Base-by-base conservation (phyloP, 495 filamentous ascomycete species). In the Parathielavia hyrcaniae region DNA sequence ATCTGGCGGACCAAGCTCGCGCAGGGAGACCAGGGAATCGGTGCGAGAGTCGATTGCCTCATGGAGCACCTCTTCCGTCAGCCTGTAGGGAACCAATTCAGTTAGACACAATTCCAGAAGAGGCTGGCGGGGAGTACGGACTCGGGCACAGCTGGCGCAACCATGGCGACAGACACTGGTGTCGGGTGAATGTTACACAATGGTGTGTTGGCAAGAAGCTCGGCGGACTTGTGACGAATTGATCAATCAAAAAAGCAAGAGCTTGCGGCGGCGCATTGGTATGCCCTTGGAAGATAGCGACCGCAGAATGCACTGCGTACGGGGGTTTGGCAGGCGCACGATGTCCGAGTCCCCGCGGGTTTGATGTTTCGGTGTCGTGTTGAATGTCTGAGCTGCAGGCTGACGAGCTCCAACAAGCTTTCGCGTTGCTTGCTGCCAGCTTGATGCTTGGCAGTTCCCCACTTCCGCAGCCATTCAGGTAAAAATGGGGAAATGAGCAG, bases 1-100 rank as follows among this genome's bases (percentile, higher is more conserved):
- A 67, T 98, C 93, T 32, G 93, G 93, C 9, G 93, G 95, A 32
- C 93, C 93, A 56, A 97, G 80, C 79, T 98, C 93, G 62, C 93
- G 86, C 57, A 97, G 77, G 34, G 83, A 79, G 66, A 85, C 81
- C 19, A 98, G 79, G 10, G 87, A 83, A 62, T 97, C 93, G 65
- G 91, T 90, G 65, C 93, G 87, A 64, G 90, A 83, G 71, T 92
- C 89, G 67, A 96, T 85, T 40, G 90, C 89, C 61, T 95, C 86
- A 66, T 88, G 88, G 39, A 93, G 78, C 44, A 92, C 83, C 67
- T 96, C 89, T 72, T 97, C 93, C 59, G 90, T 89, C 61, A 99
- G 85, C 71, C 93, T 97, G 34, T 13, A 22, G 9, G 47, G 41
- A 40, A 35, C 38, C 20, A 23, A 12, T 53, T 75, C 63, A 75